Evolutionary conservation across 768 basidiomycete genomes (phyloP), one percentile per base, ranked within the genome.

Genomic region (Mycena crocata): DNA sequence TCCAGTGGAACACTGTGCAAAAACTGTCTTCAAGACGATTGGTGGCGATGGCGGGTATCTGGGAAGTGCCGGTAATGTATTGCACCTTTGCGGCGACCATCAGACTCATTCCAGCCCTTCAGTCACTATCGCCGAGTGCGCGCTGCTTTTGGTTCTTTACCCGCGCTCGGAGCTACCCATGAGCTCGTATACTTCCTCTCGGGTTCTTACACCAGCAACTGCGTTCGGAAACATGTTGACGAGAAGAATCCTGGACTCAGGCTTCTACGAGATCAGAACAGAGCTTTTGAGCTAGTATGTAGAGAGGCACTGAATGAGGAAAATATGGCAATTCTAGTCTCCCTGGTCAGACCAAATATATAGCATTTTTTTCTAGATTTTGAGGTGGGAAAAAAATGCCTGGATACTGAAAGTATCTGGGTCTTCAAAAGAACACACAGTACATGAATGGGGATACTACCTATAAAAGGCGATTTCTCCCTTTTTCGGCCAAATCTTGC

Each of bases 31-130:
- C 37, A 55, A 55, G 52, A 39, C 52, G 4, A 55, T 32, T 8
- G 52, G 52, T n/a, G 52, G 52, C 3, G 52, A 55, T 37, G 52
- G 52, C 23, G 52, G 52, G 17, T 55, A 55, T 10, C 5, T 55
- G 35, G 52, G 52, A 19, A 55, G 52, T 39, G 52, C 52, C 28
- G 35, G 52, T 55, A n/a, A 55, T 55, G 52, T 28, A n/a, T n/a
- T n/a, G n/a, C n/a, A n/a, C n/a, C n/a, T n/a, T n/a, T n/a, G n/a
- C n/a, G n/a, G n/a, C n/a, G n/a, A n/a, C n/a, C 15, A 17, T 17
- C 39, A 14, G n/a, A n/a, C n/a, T n/a, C n/a, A n/a, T n/a, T n/a
- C n/a, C n/a, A n/a, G n/a, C n/a, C 14, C 10, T 54, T 2, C 21
- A 55, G 52, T 55, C 5, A 55, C 52, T 14, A 37, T 55, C 35